phyloP scores from a whole-genome alignment of 768 basidiomycete species.

The Trametes coccinea region DNA sequence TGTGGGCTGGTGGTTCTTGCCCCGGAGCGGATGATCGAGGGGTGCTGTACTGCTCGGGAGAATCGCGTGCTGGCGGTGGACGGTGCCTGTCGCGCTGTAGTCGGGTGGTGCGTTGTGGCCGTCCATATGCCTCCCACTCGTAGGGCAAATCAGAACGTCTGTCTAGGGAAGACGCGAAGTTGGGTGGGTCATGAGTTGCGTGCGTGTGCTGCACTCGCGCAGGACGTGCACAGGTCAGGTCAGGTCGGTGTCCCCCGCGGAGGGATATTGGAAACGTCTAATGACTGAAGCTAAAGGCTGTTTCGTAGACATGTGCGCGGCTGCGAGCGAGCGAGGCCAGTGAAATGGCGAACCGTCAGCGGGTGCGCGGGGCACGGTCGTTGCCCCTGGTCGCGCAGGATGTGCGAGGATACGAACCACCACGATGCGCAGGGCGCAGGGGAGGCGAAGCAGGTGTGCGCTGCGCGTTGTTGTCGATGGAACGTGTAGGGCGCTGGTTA shows the following conservation, averaged over 20 bases:
- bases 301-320: conserved; percentile 1
- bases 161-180: too few relatives aligned
- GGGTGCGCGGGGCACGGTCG: neutral
- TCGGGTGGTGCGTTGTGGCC: too few relatives aligned
- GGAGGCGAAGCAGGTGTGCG: neutral
- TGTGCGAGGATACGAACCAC: conserved; percentile 3
- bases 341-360: neutral
- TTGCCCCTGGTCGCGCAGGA: too few relatives aligned
- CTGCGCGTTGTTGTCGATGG: neutral
- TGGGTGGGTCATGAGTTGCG: too few relatives aligned
- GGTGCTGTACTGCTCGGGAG: neutral
- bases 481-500: neutral
- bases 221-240: too few relatives aligned
- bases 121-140: too few relatives aligned
- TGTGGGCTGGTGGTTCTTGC: conserved; percentile 31
- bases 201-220: too few relatives aligned
- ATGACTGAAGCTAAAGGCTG: conserved; percentile 7
- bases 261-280: conserved; percentile 3
- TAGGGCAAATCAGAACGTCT: too few relatives aligned
- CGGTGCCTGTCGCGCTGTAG: too few relatives aligned
- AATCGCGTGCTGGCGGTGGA: neutral
- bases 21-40: neutral
- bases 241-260: neutral
- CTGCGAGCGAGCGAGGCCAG: neutral
- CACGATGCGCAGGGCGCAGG: conserved; percentile 7